Evolutionary conservation across 1,284 basidiomycete species (phyloP).

Genomic region (Trichosporon inkin): DNA sequence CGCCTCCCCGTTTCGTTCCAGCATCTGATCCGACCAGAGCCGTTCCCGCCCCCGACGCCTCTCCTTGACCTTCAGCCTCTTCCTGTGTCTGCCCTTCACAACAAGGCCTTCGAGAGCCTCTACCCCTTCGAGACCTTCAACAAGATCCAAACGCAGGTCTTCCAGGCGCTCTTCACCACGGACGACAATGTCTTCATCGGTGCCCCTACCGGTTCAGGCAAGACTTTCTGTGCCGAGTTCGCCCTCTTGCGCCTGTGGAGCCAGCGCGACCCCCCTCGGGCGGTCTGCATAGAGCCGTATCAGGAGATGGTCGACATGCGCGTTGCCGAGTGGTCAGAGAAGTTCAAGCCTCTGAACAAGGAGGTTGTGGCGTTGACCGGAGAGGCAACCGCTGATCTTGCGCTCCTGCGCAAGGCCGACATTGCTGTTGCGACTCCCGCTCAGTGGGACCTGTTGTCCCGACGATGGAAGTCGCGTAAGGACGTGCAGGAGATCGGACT

Average conservation of each 20-base stretch:
- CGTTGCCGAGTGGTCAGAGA: slow-evolving; percentile 80
- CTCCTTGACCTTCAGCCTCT: slow-evolving; percentile 90
- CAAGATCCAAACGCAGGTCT: slow-evolving; percentile 98
- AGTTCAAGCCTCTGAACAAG: slow-evolving; percentile 80
- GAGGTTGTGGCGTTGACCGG: slow-evolving; percentile 89
- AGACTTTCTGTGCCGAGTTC: slow-evolving; percentile 96
- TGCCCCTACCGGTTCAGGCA: slow-evolving; percentile 92
- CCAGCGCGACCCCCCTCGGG: slow-evolving; percentile 73
- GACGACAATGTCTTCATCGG: slow-evolving; percentile 96
- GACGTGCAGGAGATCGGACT: slow-evolving; percentile 91
- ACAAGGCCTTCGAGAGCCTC: slow-evolving; percentile 80
- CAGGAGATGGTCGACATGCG: slow-evolving; percentile 94
- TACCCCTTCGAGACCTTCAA: slow-evolving; percentile 87
- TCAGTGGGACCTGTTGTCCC: slow-evolving; percentile 94
- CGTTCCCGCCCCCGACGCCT: slow-evolving; percentile 88
- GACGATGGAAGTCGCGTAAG: slow-evolving; percentile 89
- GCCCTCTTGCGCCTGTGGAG: slow-evolving; percentile 89
- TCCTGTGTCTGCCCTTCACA: slow-evolving; percentile 84
- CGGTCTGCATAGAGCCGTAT: slow-evolving; percentile 93
- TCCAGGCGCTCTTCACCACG: slow-evolving; percentile 92
- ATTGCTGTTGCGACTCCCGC: slow-evolving; percentile 87
- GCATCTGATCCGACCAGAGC: slow-evolving; percentile 93
- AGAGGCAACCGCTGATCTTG: slow-evolving; percentile 88
- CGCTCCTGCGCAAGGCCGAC: slow-evolving; percentile 82
- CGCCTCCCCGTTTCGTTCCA: slow-evolving; percentile 95